phyloP scores from a whole-genome alignment of 1,284 basidiomycete species.

The Rhodotorula glutinis region DNA sequence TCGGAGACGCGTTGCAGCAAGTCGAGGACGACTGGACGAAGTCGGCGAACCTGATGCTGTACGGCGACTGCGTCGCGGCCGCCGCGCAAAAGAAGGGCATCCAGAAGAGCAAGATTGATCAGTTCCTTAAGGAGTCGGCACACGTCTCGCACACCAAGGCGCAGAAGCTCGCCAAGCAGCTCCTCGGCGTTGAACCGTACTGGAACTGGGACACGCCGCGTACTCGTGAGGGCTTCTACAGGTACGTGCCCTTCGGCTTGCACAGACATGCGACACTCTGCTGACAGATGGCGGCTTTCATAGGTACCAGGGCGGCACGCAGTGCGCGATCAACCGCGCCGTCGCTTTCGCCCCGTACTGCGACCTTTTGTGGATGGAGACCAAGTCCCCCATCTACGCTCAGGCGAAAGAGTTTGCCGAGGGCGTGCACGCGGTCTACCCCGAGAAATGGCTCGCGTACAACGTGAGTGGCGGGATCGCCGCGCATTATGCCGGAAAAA shows the following conservation, averaged over 20 bases:
- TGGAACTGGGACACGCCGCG: constrained; percentile 95
- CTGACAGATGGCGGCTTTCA: constrained; percentile 58
- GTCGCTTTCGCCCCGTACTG: constrained; percentile 73
- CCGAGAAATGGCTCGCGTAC: constrained; percentile 88
- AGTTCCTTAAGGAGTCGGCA: constrained; percentile 62
- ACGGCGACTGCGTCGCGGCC: constrained; percentile 68
- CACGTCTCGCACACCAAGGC: constrained; percentile 69
- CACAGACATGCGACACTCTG: no score
- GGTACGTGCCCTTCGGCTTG: not conserved
- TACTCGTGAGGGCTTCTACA: constrained; percentile 79
- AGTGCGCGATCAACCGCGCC: constrained; percentile 88
- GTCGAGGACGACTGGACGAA: constrained; percentile 84
- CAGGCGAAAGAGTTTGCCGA: constrained; percentile 91
- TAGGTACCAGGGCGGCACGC: constrained; percentile 93
- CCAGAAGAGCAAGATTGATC: constrained; percentile 48
- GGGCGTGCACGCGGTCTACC: constrained; percentile 75
- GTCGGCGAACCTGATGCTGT: constrained; percentile 73
- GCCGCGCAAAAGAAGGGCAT: constrained; percentile 67
- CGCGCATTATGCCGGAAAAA: constrained; percentile 52
- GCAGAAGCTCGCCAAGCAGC: constrained; percentile 70
- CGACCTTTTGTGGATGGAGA: constrained; percentile 76
- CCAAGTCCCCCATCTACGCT: constrained; percentile 88
- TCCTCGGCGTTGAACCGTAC: constrained; percentile 69
- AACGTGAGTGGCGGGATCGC: constrained; percentile 52
- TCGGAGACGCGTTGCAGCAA: constrained; percentile 73